Conservation (phyloP, 2,329 filamentous ascomycete species). For the Atkinsonella hypoxylon region DNA sequence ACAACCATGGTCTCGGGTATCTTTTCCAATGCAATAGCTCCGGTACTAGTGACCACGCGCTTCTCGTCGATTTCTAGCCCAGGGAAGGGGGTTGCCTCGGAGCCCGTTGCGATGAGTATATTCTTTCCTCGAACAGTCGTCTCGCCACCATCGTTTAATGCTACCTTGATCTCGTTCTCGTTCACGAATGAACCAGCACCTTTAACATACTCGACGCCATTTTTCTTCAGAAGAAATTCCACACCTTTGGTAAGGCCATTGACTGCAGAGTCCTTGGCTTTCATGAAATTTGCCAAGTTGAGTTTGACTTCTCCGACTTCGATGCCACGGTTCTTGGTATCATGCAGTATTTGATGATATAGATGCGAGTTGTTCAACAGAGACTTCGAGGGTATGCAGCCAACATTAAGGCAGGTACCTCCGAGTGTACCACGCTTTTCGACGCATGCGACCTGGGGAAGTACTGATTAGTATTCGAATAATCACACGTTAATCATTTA, state of each 20-base stretch:
- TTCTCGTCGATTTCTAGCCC: slow-evolving; percentile 95
- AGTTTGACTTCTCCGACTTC: slow-evolving; percentile 96
- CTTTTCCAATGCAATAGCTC: slow-evolving; percentile 77
- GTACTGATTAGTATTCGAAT: slow-evolving; percentile 6
- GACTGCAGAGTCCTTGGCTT: slow-evolving; percentile 93
- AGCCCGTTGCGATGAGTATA: slow-evolving; percentile 94
- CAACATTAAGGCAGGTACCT: slow-evolving; percentile 96
- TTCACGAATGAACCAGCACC: slow-evolving; percentile 78
- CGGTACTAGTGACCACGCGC: slow-evolving; percentile 92
- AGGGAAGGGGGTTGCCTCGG: slow-evolving; percentile 91
- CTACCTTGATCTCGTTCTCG: slow-evolving; percentile 85
- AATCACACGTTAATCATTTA: neutral
- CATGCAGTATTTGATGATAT: slow-evolving; percentile 93
- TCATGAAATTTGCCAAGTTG: slow-evolving; percentile 93
- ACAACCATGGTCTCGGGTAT: slow-evolving; percentile 95
- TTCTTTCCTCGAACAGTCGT: slow-evolving; percentile 83
- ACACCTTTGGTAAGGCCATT: slow-evolving; percentile 86
- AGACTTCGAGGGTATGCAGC: slow-evolving; percentile 98
- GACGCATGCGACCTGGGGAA: slow-evolving; percentile 74
- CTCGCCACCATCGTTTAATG: slow-evolving; percentile 84
- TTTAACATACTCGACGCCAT: slow-evolving; percentile 96
- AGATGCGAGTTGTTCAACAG: slow-evolving; percentile 99
- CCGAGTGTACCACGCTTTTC: slow-evolving; percentile 94
- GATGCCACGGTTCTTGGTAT: slow-evolving; percentile 94
- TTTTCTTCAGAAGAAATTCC: slow-evolving; percentile 98